Evolutionary conservation across 139 green algal species (phyloP).

Genomic region (Volvox reticuliferus): DNA sequence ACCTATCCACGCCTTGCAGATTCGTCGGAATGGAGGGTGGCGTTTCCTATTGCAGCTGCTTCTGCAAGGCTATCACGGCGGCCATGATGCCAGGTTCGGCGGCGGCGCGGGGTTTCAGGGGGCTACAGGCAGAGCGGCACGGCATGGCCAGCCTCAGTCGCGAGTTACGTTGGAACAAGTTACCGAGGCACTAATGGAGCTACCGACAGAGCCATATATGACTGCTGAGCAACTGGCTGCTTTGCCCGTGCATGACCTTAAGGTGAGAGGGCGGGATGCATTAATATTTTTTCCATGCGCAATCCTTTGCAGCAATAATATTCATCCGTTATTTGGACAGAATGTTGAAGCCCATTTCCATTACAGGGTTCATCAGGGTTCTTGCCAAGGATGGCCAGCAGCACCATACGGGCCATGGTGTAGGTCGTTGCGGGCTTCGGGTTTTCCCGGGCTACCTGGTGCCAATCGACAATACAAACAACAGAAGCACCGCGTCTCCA

Average conservation of each 20-base stretch:
- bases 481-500: no score
- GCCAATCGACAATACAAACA: no score
- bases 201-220: slow-evolving; percentile 63
- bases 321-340: no score
- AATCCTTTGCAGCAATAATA: no score
- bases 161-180: slow-evolving; percentile 15
- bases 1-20: background rate
- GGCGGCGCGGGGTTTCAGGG: background rate
- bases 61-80: slow-evolving; percentile 10
- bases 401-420: no score
- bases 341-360: no score
- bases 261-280: slow-evolving; percentile 21
- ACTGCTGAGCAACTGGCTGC: slow-evolving; percentile 58
- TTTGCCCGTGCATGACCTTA: slow-evolving; percentile 58
- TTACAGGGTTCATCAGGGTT: no score
- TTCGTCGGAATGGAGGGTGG: background rate
- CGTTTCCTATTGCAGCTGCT: slow-evolving; percentile 12
- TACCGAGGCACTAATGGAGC: slow-evolving; percentile 1
- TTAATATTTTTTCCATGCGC: no score
- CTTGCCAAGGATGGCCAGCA: no score
- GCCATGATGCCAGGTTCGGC: background rate
- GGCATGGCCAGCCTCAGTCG: background rate
- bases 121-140: background rate
- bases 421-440: no score
- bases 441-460: no score